phyloP scores from a whole-genome alignment of 345 rosid species.

The Adansonia digitata region DNA sequence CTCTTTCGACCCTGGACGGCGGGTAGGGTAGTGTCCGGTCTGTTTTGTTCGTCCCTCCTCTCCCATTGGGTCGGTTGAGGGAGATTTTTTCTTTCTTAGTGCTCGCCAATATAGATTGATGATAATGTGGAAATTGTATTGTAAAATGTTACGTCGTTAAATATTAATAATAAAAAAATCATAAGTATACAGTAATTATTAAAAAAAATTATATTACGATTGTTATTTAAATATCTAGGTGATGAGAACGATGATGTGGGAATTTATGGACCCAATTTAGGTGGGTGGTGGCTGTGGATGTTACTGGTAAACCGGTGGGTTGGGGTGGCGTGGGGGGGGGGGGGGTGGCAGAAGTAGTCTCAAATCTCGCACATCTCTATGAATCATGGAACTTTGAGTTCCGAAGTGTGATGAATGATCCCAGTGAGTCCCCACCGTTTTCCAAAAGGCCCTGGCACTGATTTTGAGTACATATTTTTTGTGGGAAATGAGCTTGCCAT shows the following conservation, averaged over 20 bases:
- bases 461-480: background rate
- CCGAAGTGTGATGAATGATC: background rate
- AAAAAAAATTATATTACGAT: no score
- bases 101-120: slow-evolving; percentile 12
- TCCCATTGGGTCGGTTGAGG: background rate
- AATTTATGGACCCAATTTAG: no score
- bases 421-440: slow-evolving; percentile 8
- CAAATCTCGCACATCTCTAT: background rate
- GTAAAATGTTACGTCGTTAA: background rate
- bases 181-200: no score
- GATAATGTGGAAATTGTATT: background rate
- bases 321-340: slow-evolving; percentile 24
- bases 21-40: slow-evolving; percentile 1
- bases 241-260: background rate
- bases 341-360: slow-evolving; percentile 19
- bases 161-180: no score
- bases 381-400: slow-evolving; percentile 6
- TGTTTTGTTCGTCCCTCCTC: slow-evolving; percentile 24
- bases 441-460: background rate
- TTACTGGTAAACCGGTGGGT: slow-evolving; percentile 13
- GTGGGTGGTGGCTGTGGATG: slow-evolving; percentile 6
- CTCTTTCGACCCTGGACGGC: background rate
- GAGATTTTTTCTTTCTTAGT: background rate
- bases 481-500: no score
- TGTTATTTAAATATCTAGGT: no score